Evolutionary conservation across 2,329 filamentous ascomycete genomes (phyloP).

Genomic region (Rachicladosporium sp.): DNA sequence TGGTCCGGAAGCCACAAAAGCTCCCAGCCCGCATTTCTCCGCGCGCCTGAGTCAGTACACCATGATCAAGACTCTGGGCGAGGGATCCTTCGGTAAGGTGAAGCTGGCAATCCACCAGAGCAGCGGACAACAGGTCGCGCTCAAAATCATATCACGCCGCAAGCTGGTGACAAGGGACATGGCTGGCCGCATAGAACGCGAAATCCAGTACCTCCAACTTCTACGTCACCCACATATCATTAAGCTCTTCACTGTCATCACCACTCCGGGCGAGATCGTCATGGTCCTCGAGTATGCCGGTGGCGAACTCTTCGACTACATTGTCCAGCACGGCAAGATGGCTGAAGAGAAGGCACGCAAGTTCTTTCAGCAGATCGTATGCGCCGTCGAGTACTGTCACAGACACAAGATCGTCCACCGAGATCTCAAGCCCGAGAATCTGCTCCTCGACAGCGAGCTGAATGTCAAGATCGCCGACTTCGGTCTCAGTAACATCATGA

Average conservation of each 20-base stretch:
- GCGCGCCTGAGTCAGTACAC: slow-evolving; percentile 78
- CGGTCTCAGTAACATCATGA: slow-evolving; percentile 98
- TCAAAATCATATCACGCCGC: slow-evolving; percentile 95
- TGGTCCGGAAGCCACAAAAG: slow-evolving; percentile 6
- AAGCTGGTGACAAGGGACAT: slow-evolving; percentile 95
- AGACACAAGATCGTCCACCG: slow-evolving; percentile 97
- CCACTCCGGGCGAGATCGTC: slow-evolving; percentile 85
- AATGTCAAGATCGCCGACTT: slow-evolving; percentile 99
- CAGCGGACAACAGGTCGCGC: slow-evolving; percentile 86
- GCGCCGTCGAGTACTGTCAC: slow-evolving; percentile 97
- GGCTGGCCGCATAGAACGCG: slow-evolving; percentile 91
- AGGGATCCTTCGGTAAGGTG: slow-evolving; percentile 97
- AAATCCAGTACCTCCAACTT: slow-evolving; percentile 95
- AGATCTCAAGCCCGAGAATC: slow-evolving; percentile 93
- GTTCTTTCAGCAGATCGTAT: slow-evolving; percentile 98
- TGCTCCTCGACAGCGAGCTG: slow-evolving; percentile 84
- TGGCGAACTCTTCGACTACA: slow-evolving; percentile 94
- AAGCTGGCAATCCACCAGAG: slow-evolving; percentile 89
- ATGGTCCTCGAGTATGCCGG: slow-evolving; percentile 99
- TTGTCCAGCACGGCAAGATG: slow-evolving; percentile 87
- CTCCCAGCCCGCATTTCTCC: slow-evolving; percentile 13
- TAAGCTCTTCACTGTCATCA: slow-evolving; percentile 96
- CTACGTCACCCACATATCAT: slow-evolving; percentile 97
- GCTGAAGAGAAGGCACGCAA: slow-evolving; percentile 84
- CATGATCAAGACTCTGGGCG: slow-evolving; percentile 78